Conservation (phyloP, 345 rosid genomes). For the Heritiera fomes region DNA sequence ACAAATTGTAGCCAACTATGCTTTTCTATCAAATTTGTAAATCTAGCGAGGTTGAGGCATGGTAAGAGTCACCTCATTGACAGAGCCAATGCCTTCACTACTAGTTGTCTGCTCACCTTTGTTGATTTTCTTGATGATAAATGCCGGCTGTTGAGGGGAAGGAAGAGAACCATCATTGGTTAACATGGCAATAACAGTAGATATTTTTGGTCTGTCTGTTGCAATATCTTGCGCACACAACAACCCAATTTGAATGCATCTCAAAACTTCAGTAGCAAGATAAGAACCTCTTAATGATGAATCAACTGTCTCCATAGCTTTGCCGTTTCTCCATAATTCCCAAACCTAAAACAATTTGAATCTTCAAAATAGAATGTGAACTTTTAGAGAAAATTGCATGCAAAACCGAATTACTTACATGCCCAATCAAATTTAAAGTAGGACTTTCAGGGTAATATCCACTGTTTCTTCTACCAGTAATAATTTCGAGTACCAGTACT, state of each 20-base stretch:
- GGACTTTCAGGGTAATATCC: slow-evolving; percentile 23
- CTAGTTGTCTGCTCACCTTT: slow-evolving; percentile 9
- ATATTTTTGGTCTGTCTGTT: slow-evolving; percentile 51
- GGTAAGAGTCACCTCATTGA: neutral
- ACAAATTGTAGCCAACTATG: too few relatives aligned
- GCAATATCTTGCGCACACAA: slow-evolving; percentile 60
- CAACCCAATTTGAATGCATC: slow-evolving; percentile 60
- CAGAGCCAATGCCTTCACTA: slow-evolving; percentile 24
- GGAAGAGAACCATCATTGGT: slow-evolving; percentile 38
- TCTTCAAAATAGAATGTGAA: neutral
- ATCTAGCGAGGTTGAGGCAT: slow-evolving; percentile 17
- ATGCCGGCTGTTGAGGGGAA: slow-evolving; percentile 49
- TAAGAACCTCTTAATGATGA: slow-evolving; percentile 25
- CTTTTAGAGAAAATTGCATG: neutral
- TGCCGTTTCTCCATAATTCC: slow-evolving; percentile 48
- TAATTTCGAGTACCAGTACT: slow-evolving; percentile 59
- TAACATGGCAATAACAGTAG: slow-evolving; percentile 46
- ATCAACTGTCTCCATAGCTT: slow-evolving; percentile 38
- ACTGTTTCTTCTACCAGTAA: slow-evolving; percentile 48
- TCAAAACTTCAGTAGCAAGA: slow-evolving; percentile 31
- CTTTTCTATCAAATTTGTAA: too few relatives aligned
- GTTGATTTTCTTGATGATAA: slow-evolving; percentile 26
- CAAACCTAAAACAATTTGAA: slow-evolving; percentile 41
- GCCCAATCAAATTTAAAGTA: slow-evolving; percentile 44
- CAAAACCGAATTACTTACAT: slow-evolving; percentile 38